Evolutionary conservation across 306 rosid genomes (phyloP), one percentile per base, ranked within the genome.

Genomic region (Spatholobus suberectus): DNA sequence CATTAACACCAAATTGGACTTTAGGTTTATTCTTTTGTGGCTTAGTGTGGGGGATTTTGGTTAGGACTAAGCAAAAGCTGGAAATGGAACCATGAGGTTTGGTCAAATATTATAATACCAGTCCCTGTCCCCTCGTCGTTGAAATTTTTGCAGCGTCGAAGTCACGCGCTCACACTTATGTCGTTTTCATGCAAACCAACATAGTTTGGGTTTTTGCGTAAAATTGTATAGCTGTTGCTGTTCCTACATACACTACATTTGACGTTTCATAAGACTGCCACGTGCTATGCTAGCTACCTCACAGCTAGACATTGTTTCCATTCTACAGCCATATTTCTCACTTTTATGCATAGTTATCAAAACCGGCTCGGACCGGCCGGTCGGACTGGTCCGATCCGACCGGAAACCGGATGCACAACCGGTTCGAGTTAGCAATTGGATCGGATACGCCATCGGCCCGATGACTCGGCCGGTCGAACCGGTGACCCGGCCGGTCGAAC

Each of bases 1-100:
- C 61, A 66, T 76, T 78, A 73, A 23, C 82, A 84, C 86, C 85
- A 86, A 84, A 84, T 77, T 86, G 83, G 85, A 88, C 83, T 51
- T 79, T 72, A 58, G 51, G 34, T 15, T 14, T 34, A 26, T 32
- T 29, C 18, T 55, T 52, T 62, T 12, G 8, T 54, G 63, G 65
- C 73, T 71, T 32, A 46, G 29, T 59, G 63, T 43, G 26, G 40
- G 46, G 12, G 63, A 58, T 77, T 47, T 80, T 51, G 29, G 52
- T 23, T 44, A 47, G 27, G 24, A 41, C 24, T 37, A 40, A 70
- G 20, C 77, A 81, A 57, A 71, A 75, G 41, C 13, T 47, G 4
- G 26, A 76, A 55, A 26, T 17, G 21, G 35, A 52, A 21, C 61
- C 61, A 81, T 80, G 74, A 65, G 78, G 90, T 85, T 72, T 62